Evolutionary conservation across 129 eudicot genomes (phyloP).

Genomic region (Arctium lappa): DNA sequence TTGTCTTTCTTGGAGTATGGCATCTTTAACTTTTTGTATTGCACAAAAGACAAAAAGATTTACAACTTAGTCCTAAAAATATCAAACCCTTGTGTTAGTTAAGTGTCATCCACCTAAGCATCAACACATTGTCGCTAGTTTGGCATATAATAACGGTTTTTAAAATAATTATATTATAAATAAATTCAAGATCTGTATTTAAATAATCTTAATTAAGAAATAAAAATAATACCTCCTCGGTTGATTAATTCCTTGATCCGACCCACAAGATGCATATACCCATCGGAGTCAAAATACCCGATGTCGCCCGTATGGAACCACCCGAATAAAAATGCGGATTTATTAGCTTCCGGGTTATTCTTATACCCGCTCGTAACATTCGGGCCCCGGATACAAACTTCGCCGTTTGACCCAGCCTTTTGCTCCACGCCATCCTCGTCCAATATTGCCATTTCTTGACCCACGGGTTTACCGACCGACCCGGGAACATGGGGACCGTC

Average conservation of each 20-base stretch:
- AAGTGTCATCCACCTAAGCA: background rate
- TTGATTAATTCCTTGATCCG: constrained; percentile 93
- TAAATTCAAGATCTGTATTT: background rate
- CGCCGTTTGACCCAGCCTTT: constrained; percentile 58
- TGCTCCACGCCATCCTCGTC: constrained; percentile 70
- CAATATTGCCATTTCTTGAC: constrained; percentile 87
- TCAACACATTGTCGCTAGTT: background rate
- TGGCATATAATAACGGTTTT: background rate
- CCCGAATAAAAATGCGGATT: constrained; percentile 72
- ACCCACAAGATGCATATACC: constrained; percentile 89
- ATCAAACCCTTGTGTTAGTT: background rate
- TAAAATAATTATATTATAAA: background rate
- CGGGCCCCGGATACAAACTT: constrained; percentile 94
- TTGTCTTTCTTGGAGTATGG: background rate
- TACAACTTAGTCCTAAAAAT: background rate
- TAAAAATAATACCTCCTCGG: constrained; percentile 76
- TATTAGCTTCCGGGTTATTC: constrained; percentile 87
- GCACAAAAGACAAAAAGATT: background rate
- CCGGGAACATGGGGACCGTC: constrained; percentile 76
- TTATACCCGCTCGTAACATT: constrained; percentile 92
- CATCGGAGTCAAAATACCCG: constrained; percentile 79
- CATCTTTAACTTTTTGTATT: constrained; percentile 15
- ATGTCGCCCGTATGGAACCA: constrained; percentile 97
- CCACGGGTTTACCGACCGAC: constrained; percentile 96
- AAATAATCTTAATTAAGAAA: background rate